Percentiles rank a stretch among this genome's conserved stretches.
phyloP scores from a whole-genome alignment of 75 land plant species.

The Picea glauca region DNA sequence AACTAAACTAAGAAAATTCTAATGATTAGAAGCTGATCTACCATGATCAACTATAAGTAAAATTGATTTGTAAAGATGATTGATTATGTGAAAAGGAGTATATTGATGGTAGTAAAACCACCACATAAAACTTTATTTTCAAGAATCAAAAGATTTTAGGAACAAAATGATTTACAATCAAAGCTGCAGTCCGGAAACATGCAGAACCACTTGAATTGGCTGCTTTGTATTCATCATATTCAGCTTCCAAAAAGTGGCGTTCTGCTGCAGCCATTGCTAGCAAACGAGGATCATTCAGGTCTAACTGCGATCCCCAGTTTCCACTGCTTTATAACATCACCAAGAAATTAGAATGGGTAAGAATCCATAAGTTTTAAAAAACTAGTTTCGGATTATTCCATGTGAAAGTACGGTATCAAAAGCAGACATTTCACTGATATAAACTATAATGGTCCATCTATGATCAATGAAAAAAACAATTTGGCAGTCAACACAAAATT shows the following conservation, averaged over 20 bases:
- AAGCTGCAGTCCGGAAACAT: conserved; percentile 77
- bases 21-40: background rate
- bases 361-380: too few relatives aligned
- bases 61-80: too few relatives aligned
- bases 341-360: background rate
- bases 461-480: too few relatives aligned
- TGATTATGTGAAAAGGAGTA: too few relatives aligned
- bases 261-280: conserved; percentile 73
- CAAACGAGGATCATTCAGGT: conserved; percentile 58
- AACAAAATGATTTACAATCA: conserved; percentile 46
- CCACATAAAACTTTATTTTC: background rate
- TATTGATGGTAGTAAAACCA: too few relatives aligned
- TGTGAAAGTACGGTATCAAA: too few relatives aligned
- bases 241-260: conserved; percentile 68
- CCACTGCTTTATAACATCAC: background rate
- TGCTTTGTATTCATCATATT: conserved; percentile 78
- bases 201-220: conserved; percentile 76
- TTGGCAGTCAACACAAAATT: too few relatives aligned
- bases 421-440: too few relatives aligned
- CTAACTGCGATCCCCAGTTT: conserved; percentile 41
- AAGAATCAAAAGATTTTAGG: background rate
- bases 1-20: background rate
- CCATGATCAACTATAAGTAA: too few relatives aligned
- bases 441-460: too few relatives aligned
- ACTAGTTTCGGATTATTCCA: too few relatives aligned